Base-by-base conservation (phyloP, 768 basidiomycete species). In the Russula sp. region DNA sequence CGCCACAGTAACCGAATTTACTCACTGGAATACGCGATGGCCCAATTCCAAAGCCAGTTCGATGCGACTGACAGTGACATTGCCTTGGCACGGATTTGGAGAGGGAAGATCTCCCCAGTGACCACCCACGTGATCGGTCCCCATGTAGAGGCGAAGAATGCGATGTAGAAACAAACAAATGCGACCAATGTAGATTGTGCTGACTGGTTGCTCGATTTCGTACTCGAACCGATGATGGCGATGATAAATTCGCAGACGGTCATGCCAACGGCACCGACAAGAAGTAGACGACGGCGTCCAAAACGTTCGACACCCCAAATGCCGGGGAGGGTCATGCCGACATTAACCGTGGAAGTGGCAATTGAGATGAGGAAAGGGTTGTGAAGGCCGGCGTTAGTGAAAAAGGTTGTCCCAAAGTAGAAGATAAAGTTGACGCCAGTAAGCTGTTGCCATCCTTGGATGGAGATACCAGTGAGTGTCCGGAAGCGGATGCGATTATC, bases 31-130 rank as follows among this genome's bases (percentile, higher is more conserved):
- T 60, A 80, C 2, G 75, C 75, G 71, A 91, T 88, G 67, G 77
- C 87, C 67, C 87, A 89, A 76, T 93, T 92, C 86, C 88, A 91
- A 57, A 89, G 76, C 86, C 88, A 89, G 79, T 88, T 88, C 59
- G 77, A 89, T 73, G 78, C 87, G 58, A 83, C 82, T 20, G 87
- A 84, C 65, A 93, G 82, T 10, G 84, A 88, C 79, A 94, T 87
- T 62, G 84, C 89, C 77, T 91, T 90, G 44, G 89, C 87, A 74
- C 91, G 89, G 71, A 93, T 81, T 71, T 85, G 83, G 56, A 90
- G 85, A 44, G 90, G 89, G 83, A 89, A 92, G 73, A 92, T 88
- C 77, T 92, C 90, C 68, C 88, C 88, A 68, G 82, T 82, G 69
- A 84, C 75, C 63, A 86, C 81, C 83, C 86, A 88, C 3, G 72